Conservation (phyloP, 129 eudicot species). For the Centaurea solstitialis region DNA sequence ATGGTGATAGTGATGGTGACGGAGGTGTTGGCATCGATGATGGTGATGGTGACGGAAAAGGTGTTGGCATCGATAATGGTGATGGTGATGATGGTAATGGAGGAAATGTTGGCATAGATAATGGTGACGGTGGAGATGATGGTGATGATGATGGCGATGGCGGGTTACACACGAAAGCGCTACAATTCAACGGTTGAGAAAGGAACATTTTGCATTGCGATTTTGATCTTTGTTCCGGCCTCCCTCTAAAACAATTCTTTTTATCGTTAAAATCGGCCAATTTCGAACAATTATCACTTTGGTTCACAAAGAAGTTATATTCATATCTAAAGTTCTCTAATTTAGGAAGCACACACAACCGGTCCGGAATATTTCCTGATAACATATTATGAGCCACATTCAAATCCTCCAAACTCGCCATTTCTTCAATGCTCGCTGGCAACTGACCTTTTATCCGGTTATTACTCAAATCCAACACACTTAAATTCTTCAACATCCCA, state of each 20-base stretch:
- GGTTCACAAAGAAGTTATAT: constrained; percentile 53
- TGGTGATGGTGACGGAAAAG: constrained; percentile 6
- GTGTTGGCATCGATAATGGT: not conserved
- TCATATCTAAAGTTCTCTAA: constrained; percentile 42
- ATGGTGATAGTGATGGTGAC: constrained; percentile 13
- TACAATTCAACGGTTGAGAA: constrained; percentile 47
- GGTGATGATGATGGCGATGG: constrained; percentile 10
- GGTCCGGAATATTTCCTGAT: constrained; percentile 42
- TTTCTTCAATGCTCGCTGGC: constrained; percentile 45
- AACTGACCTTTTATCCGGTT: constrained; percentile 52
- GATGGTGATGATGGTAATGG: constrained; percentile 23
- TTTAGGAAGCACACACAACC: constrained; percentile 52
- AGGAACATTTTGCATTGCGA: constrained; percentile 44
- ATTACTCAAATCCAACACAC: constrained; percentile 56
- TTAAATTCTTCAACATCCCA: constrained; percentile 53
- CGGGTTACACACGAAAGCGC: constrained; percentile 31
- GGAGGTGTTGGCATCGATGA: not conserved
- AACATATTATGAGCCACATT: constrained; percentile 56
- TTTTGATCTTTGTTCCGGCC: constrained; percentile 42
- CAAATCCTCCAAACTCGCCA: constrained; percentile 45
- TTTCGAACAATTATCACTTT: constrained; percentile 20
- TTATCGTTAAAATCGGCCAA: constrained; percentile 36
- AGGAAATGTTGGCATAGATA: constrained; percentile 16
- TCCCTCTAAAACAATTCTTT: constrained; percentile 52
- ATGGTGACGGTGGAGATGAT: constrained; percentile 17